phyloP scores from a whole-genome alignment of 106 monocot species.

The Narthecium ossifragum region DNA sequence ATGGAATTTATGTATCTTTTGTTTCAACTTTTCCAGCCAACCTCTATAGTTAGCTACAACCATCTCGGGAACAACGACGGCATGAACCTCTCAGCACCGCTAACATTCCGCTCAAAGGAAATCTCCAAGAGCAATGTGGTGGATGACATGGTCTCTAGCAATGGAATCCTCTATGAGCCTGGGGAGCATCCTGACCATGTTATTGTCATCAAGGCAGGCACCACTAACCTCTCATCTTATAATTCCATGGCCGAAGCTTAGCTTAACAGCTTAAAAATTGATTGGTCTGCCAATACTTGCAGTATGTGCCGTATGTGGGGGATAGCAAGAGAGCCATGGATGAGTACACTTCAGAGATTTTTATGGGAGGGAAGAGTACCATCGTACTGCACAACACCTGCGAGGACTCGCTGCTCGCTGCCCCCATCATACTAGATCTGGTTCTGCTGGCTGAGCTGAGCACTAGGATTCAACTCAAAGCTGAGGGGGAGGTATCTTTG shows the following conservation, averaged over 20 bases:
- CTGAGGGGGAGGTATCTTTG: constrained; percentile 63
- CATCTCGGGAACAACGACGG: constrained; percentile 98
- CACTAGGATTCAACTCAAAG: constrained; percentile 90
- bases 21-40: constrained; percentile 43
- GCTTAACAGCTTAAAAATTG: not conserved
- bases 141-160: constrained; percentile 96
- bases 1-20: no score
- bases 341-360: constrained; percentile 97
- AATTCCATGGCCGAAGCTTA: no score
- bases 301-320: constrained; percentile 97
- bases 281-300: not conserved
- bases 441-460: constrained; percentile 90
- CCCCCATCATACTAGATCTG: constrained; percentile 91
- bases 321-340: constrained; percentile 99
- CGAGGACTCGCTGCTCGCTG: constrained; percentile 89
- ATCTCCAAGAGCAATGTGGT: constrained; percentile 99
- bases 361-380: constrained; percentile 94
- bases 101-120: constrained; percentile 96
- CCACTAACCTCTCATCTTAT: no score
- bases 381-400: constrained; percentile 95
- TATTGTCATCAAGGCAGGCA: constrained; percentile 83
- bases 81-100: constrained; percentile 96
- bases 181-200: constrained; percentile 99
- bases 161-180: constrained; percentile 87
- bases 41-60: constrained; percentile 98